Percentiles rank a stretch among this genome's conserved stretches.
Conservation (phyloP, 2,329 filamentous ascomycete genomes). For the Mycosphaerella arachidis region DNA sequence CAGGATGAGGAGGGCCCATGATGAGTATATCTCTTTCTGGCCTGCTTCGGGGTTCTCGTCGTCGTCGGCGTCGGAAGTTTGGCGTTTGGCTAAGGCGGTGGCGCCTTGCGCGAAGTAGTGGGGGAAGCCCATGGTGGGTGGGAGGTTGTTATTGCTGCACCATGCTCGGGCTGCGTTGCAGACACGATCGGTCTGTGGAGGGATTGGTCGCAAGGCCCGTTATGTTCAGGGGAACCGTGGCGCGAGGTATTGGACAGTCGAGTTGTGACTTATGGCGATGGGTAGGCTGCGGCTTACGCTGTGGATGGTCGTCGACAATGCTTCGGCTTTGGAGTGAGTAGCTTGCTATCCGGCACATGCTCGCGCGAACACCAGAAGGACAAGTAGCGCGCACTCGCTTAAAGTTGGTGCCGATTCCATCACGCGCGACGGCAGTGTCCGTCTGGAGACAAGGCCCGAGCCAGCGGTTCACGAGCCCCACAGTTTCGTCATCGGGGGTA, state of each 20-base stretch:
- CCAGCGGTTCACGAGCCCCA: background rate
- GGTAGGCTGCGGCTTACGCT: background rate
- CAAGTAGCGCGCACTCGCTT: background rate
- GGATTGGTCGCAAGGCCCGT: background rate
- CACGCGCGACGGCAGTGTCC: background rate
- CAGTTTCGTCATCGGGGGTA: background rate
- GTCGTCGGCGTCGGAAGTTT: slow-evolving; percentile 44
- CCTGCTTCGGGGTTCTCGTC: slow-evolving; percentile 69
- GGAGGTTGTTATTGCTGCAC: slow-evolving; percentile 21
- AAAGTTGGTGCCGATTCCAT: background rate
- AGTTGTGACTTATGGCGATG: background rate
- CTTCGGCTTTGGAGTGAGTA: background rate
- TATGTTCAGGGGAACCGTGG: background rate
- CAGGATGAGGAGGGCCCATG: slow-evolving; percentile 95
- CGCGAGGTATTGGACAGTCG: background rate
- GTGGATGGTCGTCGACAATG: background rate
- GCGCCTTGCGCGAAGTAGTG: slow-evolving; percentile 19
- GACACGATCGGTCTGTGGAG: background rate
- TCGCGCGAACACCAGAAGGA: background rate
- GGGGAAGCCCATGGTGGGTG: slow-evolving; percentile 28
- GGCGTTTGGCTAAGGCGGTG: slow-evolving; percentile 35
- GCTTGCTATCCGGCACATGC: background rate
- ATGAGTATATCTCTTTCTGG: slow-evolving; percentile 89
- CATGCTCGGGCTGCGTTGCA: slow-evolving; percentile 15
- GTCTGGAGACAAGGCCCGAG: background rate